These are phyloP conservation scores for Pelagomonas calceolata DNA, from an alignment of 108 stramenopile species.

Conservation along the genomic window DNA sequence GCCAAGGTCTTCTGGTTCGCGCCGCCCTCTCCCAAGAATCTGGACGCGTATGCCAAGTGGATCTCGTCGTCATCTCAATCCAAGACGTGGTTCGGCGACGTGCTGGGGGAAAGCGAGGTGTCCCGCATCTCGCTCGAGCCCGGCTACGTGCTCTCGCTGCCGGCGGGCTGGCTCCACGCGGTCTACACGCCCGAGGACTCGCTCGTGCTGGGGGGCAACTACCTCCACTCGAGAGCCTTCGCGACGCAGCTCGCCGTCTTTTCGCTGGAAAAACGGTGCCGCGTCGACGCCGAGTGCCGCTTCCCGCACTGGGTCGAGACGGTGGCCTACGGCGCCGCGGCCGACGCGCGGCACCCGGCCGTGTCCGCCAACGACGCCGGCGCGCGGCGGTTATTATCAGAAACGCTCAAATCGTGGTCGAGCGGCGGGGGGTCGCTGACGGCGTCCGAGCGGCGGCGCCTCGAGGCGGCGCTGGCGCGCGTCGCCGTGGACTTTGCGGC, in stretches of 20 bases:
- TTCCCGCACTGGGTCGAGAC: not conserved
- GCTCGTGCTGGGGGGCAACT: constrained; percentile 83
- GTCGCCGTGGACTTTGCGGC: too few relatives aligned
- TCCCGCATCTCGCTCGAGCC: constrained; percentile 36
- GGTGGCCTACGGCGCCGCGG: not conserved
- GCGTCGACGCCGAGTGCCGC: not conserved
- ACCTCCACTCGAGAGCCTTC: constrained; percentile 31
- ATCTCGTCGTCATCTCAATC: constrained; percentile 47
- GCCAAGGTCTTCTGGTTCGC: constrained; percentile 63
- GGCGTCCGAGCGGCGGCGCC: too few relatives aligned
- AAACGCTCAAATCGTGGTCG: too few relatives aligned
- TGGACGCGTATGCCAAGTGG: constrained; percentile 65
- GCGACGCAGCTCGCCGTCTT: not conserved
- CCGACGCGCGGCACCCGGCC: not conserved
- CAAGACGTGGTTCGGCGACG: constrained; percentile 44
- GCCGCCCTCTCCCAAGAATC: constrained; percentile 57
- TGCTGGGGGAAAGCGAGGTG: constrained; percentile 20
- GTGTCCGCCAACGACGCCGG: not conserved
- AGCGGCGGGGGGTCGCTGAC: too few relatives aligned
- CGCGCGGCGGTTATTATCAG: too few relatives aligned
- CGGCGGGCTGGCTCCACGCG: constrained; percentile 84
- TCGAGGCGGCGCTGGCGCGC: too few relatives aligned
- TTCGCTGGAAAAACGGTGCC: not conserved
- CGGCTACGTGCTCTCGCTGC: constrained; percentile 67
- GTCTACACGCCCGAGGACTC: constrained; percentile 76